A percentile compares a stretch with the other conserved stretches of the same genome.
Evolutionary conservation across 208 protist genomes (phyloP).

Genomic region (Naegleria fowleri): DNA sequence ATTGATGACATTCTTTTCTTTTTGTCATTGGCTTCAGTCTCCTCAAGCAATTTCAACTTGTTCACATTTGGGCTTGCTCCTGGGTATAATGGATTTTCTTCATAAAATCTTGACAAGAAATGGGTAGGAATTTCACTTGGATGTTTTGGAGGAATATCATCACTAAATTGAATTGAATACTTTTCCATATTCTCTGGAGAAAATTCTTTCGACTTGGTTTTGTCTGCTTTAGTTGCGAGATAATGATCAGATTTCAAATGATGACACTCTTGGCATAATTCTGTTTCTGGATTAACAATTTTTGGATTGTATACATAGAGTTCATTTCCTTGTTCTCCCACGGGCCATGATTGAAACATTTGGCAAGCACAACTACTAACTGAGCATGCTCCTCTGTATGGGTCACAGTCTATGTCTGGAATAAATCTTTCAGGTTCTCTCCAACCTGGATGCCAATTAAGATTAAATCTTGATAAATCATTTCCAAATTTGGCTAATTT

Average conservation of each 20-base stretch:
- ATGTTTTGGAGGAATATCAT: background rate
- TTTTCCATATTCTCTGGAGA: background rate
- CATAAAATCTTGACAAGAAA: background rate
- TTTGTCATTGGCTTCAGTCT: background rate
- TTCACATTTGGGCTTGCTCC: background rate
- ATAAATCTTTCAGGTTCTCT: slow-evolving; percentile 1
- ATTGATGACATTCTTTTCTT: background rate
- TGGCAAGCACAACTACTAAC: background rate
- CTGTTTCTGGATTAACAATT: background rate
- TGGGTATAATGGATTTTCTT: background rate
- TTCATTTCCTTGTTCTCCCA: background rate
- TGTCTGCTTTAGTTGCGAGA: background rate
- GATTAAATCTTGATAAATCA: background rate
- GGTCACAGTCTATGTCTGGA: slow-evolving; percentile 23
- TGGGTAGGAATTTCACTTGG: background rate
- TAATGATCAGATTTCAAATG: background rate
- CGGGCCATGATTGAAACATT: background rate
- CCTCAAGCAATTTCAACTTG: background rate
- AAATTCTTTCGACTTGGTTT: background rate
- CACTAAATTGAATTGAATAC: background rate
- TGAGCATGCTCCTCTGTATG: slow-evolving; percentile 10
- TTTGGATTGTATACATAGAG: slow-evolving; percentile 5
- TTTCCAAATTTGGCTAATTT: slow-evolving; percentile 5
- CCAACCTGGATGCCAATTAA: slow-evolving; percentile 26
- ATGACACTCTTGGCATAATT: background rate